A percentile compares a stretch with the other conserved stretches of the same genome.
Conservation (phyloP, 768 basidiomycete genomes). For the Phlebiopsis flavidoalba region DNA sequence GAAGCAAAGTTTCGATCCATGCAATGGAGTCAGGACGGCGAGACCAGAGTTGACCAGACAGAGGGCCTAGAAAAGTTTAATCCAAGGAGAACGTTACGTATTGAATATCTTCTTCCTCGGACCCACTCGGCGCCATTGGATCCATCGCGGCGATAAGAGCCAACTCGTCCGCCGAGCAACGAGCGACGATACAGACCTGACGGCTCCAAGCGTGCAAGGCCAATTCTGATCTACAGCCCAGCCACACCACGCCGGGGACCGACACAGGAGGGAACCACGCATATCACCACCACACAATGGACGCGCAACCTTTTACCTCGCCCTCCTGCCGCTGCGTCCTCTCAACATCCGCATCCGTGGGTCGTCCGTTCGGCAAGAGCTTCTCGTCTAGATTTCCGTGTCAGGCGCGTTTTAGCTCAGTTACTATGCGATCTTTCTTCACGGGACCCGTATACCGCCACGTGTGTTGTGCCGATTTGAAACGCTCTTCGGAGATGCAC, state of each 20-base stretch:
- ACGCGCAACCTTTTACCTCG: conserved; percentile 44
- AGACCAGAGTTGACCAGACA: neutral
- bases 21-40: neutral
- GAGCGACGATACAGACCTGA: conserved; percentile 61
- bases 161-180: conserved; percentile 70
- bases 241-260: too few relatives aligned
- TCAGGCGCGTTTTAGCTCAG: conserved; percentile 8
- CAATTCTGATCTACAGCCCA: conserved; percentile 31
- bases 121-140: conserved; percentile 82
- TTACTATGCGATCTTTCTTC: neutral
- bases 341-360: conserved; percentile 69
- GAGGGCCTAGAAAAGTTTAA: neutral
- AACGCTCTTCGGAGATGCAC: too few relatives aligned
- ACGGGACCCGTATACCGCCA: too few relatives aligned
- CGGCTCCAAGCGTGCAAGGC: conserved; percentile 48
- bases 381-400: conserved; percentile 62
- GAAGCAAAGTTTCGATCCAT: neutral
- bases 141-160: conserved; percentile 68
- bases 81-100: conserved; percentile 45
- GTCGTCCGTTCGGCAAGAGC: conserved; percentile 54
- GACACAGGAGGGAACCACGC: neutral
- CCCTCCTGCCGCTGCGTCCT: conserved; percentile 46
- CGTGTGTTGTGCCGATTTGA: too few relatives aligned
- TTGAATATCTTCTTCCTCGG: conserved; percentile 71
- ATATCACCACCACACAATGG: neutral